Evolutionary conservation across 352 stramenopile genomes (phyloP).

Genomic region (Pythium volutum): DNA sequence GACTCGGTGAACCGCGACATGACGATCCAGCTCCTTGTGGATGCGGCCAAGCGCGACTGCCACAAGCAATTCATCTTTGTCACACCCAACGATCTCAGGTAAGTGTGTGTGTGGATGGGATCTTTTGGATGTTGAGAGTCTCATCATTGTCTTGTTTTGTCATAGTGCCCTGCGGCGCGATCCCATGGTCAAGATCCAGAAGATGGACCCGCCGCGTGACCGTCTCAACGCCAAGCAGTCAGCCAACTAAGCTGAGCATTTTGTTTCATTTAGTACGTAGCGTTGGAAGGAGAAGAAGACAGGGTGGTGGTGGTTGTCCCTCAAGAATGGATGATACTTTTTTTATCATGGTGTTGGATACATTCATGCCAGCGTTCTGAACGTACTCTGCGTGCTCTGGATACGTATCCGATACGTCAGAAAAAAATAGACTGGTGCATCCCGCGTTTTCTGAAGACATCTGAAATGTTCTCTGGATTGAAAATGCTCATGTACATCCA

Average conservation of each 20-base stretch:
- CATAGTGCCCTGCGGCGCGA: slow-evolving; percentile 65
- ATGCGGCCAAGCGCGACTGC: slow-evolving; percentile 68
- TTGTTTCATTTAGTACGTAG: too few relatives aligned
- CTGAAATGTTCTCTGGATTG: too few relatives aligned
- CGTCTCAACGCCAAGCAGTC: slow-evolving; percentile 53
- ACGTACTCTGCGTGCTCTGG: too few relatives aligned
- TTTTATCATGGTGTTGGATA: too few relatives aligned
- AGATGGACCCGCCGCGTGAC: slow-evolving; percentile 84
- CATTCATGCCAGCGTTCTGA: too few relatives aligned
- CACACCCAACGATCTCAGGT: slow-evolving; percentile 87
- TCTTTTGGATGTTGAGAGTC: not conserved
- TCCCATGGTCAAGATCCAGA: slow-evolving; percentile 84
- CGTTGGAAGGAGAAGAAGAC: too few relatives aligned
- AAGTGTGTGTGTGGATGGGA: slow-evolving; percentile 9
- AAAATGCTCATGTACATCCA: too few relatives aligned
- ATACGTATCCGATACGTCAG: too few relatives aligned
- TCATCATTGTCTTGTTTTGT: slow-evolving; percentile 14
- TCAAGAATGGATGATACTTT: too few relatives aligned
- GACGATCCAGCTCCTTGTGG: slow-evolving; percentile 93
- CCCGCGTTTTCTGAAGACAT: too few relatives aligned
- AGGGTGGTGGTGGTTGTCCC: too few relatives aligned
- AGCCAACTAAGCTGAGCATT: not conserved
- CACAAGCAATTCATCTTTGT: slow-evolving; percentile 90
- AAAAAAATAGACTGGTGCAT: too few relatives aligned
- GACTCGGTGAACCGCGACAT: slow-evolving; percentile 96